Percentiles rank a stretch among this genome's conserved stretches.
These are phyloP conservation scores for Candida vaughaniae DNA, from an alignment of 805 yeast species.

Conservation along the genomic window DNA sequence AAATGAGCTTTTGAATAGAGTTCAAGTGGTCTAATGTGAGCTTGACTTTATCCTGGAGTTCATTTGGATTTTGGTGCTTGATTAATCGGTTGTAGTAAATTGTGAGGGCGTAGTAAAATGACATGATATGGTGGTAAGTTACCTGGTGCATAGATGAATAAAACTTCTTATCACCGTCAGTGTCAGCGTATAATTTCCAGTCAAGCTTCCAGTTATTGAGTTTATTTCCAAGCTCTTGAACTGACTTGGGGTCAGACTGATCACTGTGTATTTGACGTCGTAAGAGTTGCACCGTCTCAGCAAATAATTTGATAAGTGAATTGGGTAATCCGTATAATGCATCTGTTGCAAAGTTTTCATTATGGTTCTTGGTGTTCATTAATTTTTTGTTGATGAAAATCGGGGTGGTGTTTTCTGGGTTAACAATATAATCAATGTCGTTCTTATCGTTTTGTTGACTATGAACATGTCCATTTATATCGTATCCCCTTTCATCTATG, in stretches of 20 bases:
- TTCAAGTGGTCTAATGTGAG: conserved; percentile 64
- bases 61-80: conserved; percentile 50
- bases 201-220: conserved; percentile 69
- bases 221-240: conserved; percentile 39
- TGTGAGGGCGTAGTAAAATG: conserved; percentile 70
- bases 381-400: conserved; percentile 41
- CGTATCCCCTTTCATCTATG: conserved; percentile 33
- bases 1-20: conserved; percentile 56
- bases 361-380: conserved; percentile 48
- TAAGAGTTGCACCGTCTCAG: conserved; percentile 67
- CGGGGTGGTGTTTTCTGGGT: conserved; percentile 27
- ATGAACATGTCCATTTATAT: conserved; percentile 35
- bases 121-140: conserved; percentile 74
- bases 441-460: conserved; percentile 13
- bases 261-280: conserved; percentile 53
- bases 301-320: conserved; percentile 68
- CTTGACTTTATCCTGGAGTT: conserved; percentile 61
- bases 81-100: conserved; percentile 72
- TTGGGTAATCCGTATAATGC: conserved; percentile 84
- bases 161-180: conserved; percentile 27
- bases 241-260: conserved; percentile 15
- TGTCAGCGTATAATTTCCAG: conserved; percentile 55
- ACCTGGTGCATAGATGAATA: conserved; percentile 63
- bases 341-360: conserved; percentile 67
- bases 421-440: conserved; percentile 22